phyloP scores from a whole-genome alignment of 345 rosid species.

The Populus tremula region DNA sequence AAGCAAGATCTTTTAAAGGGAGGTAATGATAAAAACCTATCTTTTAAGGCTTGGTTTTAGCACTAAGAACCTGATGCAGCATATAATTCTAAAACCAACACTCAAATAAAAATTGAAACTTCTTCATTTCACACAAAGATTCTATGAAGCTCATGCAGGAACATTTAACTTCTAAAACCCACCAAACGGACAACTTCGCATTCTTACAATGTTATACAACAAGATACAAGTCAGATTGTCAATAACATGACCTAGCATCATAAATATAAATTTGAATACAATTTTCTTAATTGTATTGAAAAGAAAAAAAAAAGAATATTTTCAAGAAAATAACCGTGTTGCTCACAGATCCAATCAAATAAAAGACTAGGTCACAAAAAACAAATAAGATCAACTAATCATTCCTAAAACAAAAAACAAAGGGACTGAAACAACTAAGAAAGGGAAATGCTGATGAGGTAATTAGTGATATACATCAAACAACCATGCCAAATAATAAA shows the following conservation, averaged over 20 bases:
- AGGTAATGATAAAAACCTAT: not conserved
- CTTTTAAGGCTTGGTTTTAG: not conserved
- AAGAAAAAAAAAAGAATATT: not conserved
- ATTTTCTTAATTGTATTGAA: not conserved
- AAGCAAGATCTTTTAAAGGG: not conserved
- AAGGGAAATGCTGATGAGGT: not conserved
- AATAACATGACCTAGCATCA: not conserved
- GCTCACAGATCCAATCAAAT: not conserved
- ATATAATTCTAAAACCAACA: not conserved
- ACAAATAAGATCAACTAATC: not conserved
- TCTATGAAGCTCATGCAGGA: not conserved
- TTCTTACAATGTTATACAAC: not conserved
- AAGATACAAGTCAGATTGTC: not conserved
- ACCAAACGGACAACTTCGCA: not conserved
- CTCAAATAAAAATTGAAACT: not conserved
- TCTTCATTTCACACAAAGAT: not conserved
- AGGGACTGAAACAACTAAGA: not conserved
- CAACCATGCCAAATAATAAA: not conserved
- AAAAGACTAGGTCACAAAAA: not conserved
- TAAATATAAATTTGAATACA: not conserved
- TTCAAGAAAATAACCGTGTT: not conserved
- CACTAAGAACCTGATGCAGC: not conserved
- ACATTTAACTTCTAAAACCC: not conserved
- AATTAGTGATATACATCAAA: not conserved
- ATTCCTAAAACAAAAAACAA: not conserved